Conservation (phyloP, 805 yeast species). For the Metschnikowia aberdeeniae region DNA sequence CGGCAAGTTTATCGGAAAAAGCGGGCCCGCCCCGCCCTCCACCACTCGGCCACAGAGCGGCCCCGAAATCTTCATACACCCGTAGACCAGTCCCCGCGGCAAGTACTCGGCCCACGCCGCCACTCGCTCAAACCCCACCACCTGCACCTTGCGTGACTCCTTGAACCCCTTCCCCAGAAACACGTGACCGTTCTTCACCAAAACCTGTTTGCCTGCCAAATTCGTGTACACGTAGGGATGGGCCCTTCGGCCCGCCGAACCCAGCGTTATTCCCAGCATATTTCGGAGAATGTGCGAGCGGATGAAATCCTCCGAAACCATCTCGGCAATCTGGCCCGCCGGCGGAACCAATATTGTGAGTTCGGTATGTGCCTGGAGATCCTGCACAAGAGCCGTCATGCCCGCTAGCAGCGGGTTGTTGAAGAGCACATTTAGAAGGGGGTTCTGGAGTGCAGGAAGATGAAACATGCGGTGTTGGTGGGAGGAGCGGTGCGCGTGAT, state of each 20-base stretch:
- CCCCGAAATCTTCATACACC: background rate
- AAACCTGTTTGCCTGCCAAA: slow-evolving; percentile 51
- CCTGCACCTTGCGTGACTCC: slow-evolving; percentile 38
- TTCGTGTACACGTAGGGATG: slow-evolving; percentile 49
- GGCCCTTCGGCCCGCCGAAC: slow-evolving; percentile 25
- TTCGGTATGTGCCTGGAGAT: slow-evolving; percentile 46
- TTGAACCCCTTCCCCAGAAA: slow-evolving; percentile 59
- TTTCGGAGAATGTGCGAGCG: slow-evolving; percentile 55
- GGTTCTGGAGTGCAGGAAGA: slow-evolving; percentile 56
- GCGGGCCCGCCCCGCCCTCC: background rate
- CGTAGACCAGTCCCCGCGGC: slow-evolving; percentile 22
- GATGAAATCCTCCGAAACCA: slow-evolving; percentile 55
- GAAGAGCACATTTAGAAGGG: slow-evolving; percentile 61
- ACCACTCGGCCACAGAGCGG: background rate
- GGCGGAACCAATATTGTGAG: slow-evolving; percentile 65
- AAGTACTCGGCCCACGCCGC: slow-evolving; percentile 56
- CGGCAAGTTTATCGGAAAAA: background rate
- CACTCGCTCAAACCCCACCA: slow-evolving; percentile 46
- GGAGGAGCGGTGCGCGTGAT: background rate
- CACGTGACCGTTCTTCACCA: slow-evolving; percentile 51
- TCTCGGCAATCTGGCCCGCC: slow-evolving; percentile 41
- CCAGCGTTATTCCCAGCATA: slow-evolving; percentile 18
- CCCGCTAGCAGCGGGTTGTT: slow-evolving; percentile 49
- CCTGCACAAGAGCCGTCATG: slow-evolving; percentile 42
- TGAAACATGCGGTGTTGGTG: slow-evolving; percentile 18